phyloP scores from a whole-genome alignment of 108 stramenopile genomes.

The Cylindrotheca fusiformis region DNA sequence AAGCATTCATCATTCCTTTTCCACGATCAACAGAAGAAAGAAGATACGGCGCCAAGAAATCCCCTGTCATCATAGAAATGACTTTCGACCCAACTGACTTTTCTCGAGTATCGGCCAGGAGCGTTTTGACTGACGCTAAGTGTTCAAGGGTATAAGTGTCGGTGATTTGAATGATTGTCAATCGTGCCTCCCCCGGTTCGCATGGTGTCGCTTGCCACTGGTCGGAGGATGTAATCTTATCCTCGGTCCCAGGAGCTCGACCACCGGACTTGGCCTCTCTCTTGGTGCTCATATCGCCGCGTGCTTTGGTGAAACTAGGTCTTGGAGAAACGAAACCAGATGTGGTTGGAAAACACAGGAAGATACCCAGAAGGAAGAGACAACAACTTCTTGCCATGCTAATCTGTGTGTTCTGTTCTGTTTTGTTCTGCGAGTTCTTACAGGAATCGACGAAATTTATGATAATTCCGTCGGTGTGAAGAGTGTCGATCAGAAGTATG shows the following conservation, averaged over 20 bases:
- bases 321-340: too few relatives aligned
- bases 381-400: too few relatives aligned
- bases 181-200: constrained; percentile 23
- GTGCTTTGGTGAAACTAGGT: too few relatives aligned
- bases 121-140: constrained; percentile 42
- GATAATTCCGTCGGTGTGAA: too few relatives aligned
- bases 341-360: too few relatives aligned
- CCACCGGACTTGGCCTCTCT: constrained; percentile 10
- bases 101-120: constrained; percentile 18
- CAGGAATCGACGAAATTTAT: too few relatives aligned
- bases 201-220: constrained; percentile 25
- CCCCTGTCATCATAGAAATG: constrained; percentile 34
- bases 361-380: too few relatives aligned
- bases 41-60: constrained; percentile 43
- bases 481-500: too few relatives aligned
- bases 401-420: too few relatives aligned
- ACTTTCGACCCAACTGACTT: constrained; percentile 20
- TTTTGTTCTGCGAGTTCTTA: too few relatives aligned
- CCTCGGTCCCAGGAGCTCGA: constrained; percentile 14
- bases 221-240: constrained; percentile 6
- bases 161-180: constrained; percentile 46
- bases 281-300: too few relatives aligned
- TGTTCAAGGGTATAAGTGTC: constrained; percentile 52
- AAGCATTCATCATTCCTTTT: constrained; percentile 48
- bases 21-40: constrained; percentile 42